phyloP scores from a whole-genome alignment of 345 rosid species.

The Hibiscus tridactylites region DNA sequence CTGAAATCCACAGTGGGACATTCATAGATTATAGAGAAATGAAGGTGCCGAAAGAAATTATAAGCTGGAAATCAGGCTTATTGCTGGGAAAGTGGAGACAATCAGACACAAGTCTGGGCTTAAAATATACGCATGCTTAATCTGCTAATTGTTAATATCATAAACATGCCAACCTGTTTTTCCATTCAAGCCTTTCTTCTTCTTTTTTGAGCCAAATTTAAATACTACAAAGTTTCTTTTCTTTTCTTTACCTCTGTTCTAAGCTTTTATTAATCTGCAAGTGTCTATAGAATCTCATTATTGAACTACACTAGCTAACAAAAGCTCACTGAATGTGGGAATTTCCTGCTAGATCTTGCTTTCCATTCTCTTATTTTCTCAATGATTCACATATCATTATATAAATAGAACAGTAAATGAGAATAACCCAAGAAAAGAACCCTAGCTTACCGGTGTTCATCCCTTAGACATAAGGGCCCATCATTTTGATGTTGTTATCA shows the following conservation, averaged over 20 bases:
- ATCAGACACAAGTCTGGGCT: background rate
- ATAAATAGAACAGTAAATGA: background rate
- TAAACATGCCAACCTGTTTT: slow-evolving; percentile 1
- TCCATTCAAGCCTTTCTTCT: background rate
- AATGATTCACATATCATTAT: background rate
- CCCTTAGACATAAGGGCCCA: background rate
- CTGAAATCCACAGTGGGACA: no score
- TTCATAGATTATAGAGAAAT: background rate
- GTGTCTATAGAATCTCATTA: background rate
- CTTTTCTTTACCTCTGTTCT: background rate
- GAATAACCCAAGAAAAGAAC: background rate
- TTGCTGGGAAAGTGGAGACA: slow-evolving; percentile 1
- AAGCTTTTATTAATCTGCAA: background rate
- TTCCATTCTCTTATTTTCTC: background rate
- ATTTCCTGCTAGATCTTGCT: background rate
- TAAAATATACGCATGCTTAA: background rate
- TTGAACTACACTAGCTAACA: background rate
- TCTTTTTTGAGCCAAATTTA: background rate
- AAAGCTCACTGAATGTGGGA: background rate
- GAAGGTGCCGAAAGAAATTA: background rate
- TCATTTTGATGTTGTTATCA: background rate
- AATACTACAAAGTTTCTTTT: background rate
- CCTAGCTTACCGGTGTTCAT: background rate
- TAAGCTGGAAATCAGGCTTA: background rate
- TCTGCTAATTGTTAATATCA: background rate